Evolutionary conservation across 179 eudicot genomes (phyloP), one percentile per base, ranked within the genome.

Genomic region (Heliamphora pulchella): DNA sequence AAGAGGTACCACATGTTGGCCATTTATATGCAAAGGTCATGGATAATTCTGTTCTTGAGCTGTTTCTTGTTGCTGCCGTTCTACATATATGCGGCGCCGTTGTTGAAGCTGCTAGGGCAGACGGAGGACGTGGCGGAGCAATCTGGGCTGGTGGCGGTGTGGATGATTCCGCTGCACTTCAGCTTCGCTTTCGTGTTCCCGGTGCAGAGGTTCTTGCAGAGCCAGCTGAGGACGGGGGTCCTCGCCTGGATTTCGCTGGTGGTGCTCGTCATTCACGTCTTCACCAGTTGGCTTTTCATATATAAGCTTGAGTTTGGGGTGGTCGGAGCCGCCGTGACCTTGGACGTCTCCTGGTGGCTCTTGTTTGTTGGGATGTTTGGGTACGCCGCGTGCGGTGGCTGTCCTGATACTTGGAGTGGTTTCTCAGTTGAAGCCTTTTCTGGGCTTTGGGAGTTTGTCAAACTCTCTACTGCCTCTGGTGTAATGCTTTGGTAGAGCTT

Each of bases 361-460:
- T 31, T 64, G 41, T 18, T 48, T 17, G 11, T 74, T 1, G 78
- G 78, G n/a, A 5, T 62, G n/a, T 74, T 80, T 8, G 82, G 73
- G 8, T 80, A 80, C 44, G 20, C 73, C 5, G 4, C 1, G 48
- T 53, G 22, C 2, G 82, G 82, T 54, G 82, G 82, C 0, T 80
- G 82, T 43, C 82, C 82, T 0, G 73, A 74, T 0, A 74, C 82
- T 4, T 80, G 82, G 82, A n/a, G 7, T 50, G 82, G 82, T 31
- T 63, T 80, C 78, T 80, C 82, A 5, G 5, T 51, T 10, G 50
- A 80, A 15, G 82, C 82, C 18, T 64, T 73, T 31, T 31, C 78
- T 10, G 78, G 82, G 39, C 78, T 80, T 17, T 80, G 82, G 82
- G 82, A 80, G 73, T 80, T 80, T 64, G 6, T 74, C 54, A 80